A percentile compares a stretch with the other conserved stretches of the same genome.
Conservation (phyloP, 2,329 filamentous ascomycete genomes). For the Aphanocladium album region DNA sequence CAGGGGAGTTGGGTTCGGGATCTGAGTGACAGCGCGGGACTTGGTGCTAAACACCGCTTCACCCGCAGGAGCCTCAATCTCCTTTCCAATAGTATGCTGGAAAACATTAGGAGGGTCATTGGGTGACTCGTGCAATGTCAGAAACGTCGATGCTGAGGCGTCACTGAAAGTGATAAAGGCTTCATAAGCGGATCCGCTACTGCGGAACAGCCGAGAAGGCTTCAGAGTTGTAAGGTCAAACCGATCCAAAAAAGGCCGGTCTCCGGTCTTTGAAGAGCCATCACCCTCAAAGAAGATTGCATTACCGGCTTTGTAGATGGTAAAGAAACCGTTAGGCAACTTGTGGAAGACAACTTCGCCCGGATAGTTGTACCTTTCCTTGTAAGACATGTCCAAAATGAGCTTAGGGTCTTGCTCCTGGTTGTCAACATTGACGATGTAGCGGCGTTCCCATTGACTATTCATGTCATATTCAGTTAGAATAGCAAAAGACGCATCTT, state of each 20-base stretch:
- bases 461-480: neutral
- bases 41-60: neutral
- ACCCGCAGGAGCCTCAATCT: neutral
- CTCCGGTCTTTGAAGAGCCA: slow-evolving; percentile 2
- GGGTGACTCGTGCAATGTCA: slow-evolving; percentile 5
- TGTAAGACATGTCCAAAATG: slow-evolving; percentile 1
- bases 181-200: slow-evolving; percentile 4
- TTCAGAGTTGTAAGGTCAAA: neutral
- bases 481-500: slow-evolving; percentile 1
- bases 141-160: neutral
- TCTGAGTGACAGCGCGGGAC: neutral
- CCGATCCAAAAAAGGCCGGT: slow-evolving; percentile 6
- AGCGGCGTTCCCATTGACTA: slow-evolving; percentile 5
- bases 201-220: slow-evolving; percentile 2
- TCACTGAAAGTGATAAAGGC: neutral
- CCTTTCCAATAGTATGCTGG: neutral
- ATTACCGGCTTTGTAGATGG: neutral
- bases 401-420: neutral
- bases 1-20: slow-evolving; percentile 38
- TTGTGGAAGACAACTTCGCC: neutral
- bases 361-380: slow-evolving; percentile 9
- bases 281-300: neutral
- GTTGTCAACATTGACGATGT: slow-evolving; percentile 7
- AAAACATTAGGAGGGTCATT: slow-evolving; percentile 2
- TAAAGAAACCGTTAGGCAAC: neutral